Evolutionary conservation across 495 filamentous ascomycete genomes (phyloP), one percentile per base, ranked within the genome.

Genomic region (Penicillium cataractarum): DNA sequence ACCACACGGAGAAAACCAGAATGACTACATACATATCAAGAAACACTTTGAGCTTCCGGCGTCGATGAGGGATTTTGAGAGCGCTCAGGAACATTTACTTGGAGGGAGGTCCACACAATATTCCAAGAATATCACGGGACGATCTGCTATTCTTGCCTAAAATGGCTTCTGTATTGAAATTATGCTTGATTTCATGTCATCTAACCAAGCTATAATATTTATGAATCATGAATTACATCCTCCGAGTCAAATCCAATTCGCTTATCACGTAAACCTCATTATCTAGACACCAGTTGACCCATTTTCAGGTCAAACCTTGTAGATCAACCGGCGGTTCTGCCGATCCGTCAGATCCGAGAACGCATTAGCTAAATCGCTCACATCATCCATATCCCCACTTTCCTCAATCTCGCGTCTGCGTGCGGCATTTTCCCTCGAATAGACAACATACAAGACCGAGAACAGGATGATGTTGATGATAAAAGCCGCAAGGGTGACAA

Each of bases 41-140:
- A 70, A 67, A 12, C 69, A 71, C 31, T 71, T 71, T 26, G 66
- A 71, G 39, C 39, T 71, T 4, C 69, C 69, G 26, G 67, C 39
- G 8, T 71, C 69, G 10, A 56, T 22, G 51, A 29, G 22, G 17
- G 57, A 33, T 27, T 13, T 42, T 4, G 31, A 29, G 19, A 35
- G 21, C 29, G 7, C 29, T 13, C 51, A 32, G 51, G 51, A 32
- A 12, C 15, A 54, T 32, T 31, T 54, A 35, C 51, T 29, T 50
- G 46, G 26, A 19, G 39, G 24, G 24, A 17, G 17, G 9, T n/a
- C 54, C 12, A 39, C 12, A 19, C 22, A 58, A 49, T 65, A 61
- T 49, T 13, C 13, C 3, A 27, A 65, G 17, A 58, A 27, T 27
- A 26, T 61, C 13, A 8, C 51, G 4, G 29, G 58, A 33, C 46